phyloP scores from a whole-genome alignment of 2,329 filamentous ascomycete genomes.

The Decorospora gaudefroyi region DNA sequence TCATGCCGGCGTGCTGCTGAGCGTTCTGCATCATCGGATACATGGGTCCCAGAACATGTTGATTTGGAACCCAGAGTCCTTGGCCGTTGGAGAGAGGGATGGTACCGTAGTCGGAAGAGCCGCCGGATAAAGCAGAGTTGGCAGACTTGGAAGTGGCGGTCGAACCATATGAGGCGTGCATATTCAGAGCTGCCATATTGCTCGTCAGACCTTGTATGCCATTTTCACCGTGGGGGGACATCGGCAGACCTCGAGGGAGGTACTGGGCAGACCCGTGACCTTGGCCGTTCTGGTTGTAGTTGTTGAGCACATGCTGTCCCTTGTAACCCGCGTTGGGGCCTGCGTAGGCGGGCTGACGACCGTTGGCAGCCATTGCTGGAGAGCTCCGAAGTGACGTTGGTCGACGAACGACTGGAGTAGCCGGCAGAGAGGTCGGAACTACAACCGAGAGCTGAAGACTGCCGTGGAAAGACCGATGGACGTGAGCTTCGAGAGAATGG shows the following conservation, averaged over 20 bases:
- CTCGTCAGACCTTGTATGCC: conserved; percentile 41
- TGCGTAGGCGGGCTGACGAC: conserved; percentile 39
- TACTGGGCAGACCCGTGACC: conserved; percentile 41
- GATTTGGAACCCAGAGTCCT: conserved; percentile 47
- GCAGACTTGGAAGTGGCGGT: conserved; percentile 41
- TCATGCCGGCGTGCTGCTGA: conserved; percentile 41
- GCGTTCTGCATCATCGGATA: conserved; percentile 42
- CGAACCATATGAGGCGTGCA: conserved; percentile 43
- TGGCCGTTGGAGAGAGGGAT: conserved; percentile 44
- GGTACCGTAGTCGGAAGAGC: conserved; percentile 43
- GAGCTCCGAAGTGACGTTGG: conserved; percentile 5
- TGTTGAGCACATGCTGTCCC: conserved; percentile 39
- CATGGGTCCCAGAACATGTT: conserved; percentile 42
- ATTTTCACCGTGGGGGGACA: conserved; percentile 39
- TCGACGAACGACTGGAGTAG: conserved; percentile 4
- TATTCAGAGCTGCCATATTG: conserved; percentile 45
- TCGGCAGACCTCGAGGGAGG: conserved; percentile 44
- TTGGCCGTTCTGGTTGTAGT: conserved; percentile 37
- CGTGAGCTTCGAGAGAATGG: conserved; percentile 11
- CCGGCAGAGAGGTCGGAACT: conserved; percentile 2
- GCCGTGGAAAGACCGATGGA: conserved; percentile 10
- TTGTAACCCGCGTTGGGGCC: conserved; percentile 36
- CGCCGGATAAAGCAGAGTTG: conserved; percentile 38
- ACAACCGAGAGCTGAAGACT: conserved; percentile 8
- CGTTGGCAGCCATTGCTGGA: conserved; percentile 37